Percentiles rank a stretch among this genome's conserved stretches.
Evolutionary conservation across 2,329 filamentous ascomycete genomes (phyloP).

Genomic region (Phymatotrichopsis omnivora): DNA sequence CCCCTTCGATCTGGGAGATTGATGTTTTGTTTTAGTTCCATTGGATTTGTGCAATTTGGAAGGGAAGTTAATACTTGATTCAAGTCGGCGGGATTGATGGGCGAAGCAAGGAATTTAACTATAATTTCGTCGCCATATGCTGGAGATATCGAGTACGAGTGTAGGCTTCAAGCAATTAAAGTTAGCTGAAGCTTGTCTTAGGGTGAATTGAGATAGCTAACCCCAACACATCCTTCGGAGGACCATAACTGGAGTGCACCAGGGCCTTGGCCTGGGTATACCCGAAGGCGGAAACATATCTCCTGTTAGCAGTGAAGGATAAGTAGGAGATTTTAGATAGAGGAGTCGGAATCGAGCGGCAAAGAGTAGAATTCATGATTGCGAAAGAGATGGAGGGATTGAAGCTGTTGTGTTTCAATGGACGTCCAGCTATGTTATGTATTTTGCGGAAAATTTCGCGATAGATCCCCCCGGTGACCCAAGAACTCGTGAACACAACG

Average conservation of each 20-base stretch:
- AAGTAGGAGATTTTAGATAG: no score
- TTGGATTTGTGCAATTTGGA: background rate
- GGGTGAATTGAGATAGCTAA: conserved; percentile 34
- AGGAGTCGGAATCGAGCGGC: no score
- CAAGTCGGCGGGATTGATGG: conserved; percentile 95
- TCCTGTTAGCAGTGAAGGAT: no score
- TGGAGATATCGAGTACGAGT: conserved; percentile 67
- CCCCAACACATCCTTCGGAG: conserved; percentile 60
- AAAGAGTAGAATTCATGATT: no score
- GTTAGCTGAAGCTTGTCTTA: background rate
- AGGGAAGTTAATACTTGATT: conserved; percentile 51
- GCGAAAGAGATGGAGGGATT: no score
- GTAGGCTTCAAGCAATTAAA: conserved; percentile 43
- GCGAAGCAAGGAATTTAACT: conserved; percentile 76
- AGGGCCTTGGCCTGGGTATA: conserved; percentile 81
- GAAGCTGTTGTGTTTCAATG: no score
- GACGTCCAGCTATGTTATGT: no score
- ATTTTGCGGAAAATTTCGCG: no score
- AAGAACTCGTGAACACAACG: no score
- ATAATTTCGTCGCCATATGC: conserved; percentile 61
- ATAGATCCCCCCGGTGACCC: no score
- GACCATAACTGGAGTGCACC: conserved; percentile 62
- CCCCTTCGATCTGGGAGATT: conserved; percentile 66
- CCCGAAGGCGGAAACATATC: conserved; percentile 38
- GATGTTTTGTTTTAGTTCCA: background rate